Conservation (phyloP, 495 filamentous ascomycete genomes). For the Rostrohypoxylon terebratum region DNA sequence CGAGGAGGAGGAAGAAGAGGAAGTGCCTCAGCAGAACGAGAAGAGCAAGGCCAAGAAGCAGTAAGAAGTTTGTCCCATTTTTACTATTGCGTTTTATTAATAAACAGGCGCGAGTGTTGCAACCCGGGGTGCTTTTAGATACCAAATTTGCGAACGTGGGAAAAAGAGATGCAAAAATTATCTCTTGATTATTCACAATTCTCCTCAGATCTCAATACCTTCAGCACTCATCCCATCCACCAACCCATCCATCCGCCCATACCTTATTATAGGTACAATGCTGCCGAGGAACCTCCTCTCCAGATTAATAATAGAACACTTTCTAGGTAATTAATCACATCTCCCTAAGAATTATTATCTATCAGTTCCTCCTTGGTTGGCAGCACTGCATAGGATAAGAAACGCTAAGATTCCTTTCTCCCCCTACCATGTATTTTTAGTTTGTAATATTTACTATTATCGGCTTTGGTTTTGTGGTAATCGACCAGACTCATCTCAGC, state of each 20-base stretch:
- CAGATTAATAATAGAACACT: constrained; percentile 29
- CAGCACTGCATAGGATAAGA: neutral
- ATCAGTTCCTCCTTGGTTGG: neutral
- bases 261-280: neutral
- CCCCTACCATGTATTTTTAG: constrained; percentile 6
- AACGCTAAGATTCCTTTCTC: neutral
- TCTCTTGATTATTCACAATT: constrained; percentile 20
- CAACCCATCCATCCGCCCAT: neutral
- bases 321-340: constrained; percentile 16
- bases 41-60: constrained; percentile 28
- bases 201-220: constrained; percentile 2
- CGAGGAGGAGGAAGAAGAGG: constrained; percentile 25
- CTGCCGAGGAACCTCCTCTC: constrained; percentile 6
- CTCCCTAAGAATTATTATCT: neutral
- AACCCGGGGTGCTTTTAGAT: constrained; percentile 12
- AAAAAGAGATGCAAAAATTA: constrained; percentile 2
- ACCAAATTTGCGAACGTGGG: constrained; percentile 23
- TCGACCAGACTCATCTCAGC: neutral
- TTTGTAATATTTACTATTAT: neutral
- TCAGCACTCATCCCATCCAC: neutral
- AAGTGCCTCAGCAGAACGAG: constrained; percentile 23
- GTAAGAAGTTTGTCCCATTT: constrained; percentile 7
- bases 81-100: constrained; percentile 8
- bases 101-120: constrained; percentile 10
- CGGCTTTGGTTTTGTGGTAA: neutral